These are phyloP conservation scores for Chrysanthemum makinoi DNA, from an alignment of 129 eudicot species.

Conservation along the genomic window DNA sequence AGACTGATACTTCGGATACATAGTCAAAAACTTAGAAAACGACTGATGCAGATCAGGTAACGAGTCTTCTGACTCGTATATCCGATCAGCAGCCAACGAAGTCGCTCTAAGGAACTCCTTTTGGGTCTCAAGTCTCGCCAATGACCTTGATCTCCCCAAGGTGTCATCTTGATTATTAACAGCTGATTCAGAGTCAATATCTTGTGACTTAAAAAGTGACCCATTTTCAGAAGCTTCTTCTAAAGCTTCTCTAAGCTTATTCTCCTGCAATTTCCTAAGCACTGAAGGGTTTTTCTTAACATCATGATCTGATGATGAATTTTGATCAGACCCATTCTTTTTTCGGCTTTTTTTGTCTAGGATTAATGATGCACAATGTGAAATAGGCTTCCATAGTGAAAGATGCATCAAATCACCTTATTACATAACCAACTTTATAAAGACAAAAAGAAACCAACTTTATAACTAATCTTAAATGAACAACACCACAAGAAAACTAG, in stretches of 20 bases:
- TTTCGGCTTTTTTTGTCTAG: conserved; percentile 83
- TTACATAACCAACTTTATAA: conserved; percentile 37
- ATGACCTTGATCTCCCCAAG: conserved; percentile 79
- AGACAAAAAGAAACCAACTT: conserved; percentile 49
- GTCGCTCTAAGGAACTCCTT: conserved; percentile 91
- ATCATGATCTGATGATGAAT: conserved; percentile 41
- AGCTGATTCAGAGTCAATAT: conserved; percentile 56
- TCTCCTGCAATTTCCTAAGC: conserved; percentile 78
- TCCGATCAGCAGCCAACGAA: conserved; percentile 88
- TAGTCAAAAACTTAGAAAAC: conserved; percentile 80
- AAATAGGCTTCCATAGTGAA: conserved; percentile 98
- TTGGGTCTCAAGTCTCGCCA: conserved; percentile 84
- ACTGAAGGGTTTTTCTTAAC: conserved; percentile 65
- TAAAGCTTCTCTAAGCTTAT: conserved; percentile 90
- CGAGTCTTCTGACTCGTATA: conserved; percentile 69
- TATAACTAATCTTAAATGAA: conserved; percentile 50
- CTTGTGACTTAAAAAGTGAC: conserved; percentile 79
- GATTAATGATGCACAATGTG: conserved; percentile 82
- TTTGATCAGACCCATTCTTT: conserved; percentile 58
- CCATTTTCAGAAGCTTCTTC: conserved; percentile 99
- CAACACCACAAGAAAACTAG: conserved; percentile 21
- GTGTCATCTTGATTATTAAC: conserved; percentile 62
- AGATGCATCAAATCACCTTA: conserved; percentile 79
- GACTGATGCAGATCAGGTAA: conserved; percentile 72
- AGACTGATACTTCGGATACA: conserved; percentile 95